phyloP scores from a whole-genome alignment of 2,329 filamentous ascomycete genomes.

The Didymella lethalis region DNA sequence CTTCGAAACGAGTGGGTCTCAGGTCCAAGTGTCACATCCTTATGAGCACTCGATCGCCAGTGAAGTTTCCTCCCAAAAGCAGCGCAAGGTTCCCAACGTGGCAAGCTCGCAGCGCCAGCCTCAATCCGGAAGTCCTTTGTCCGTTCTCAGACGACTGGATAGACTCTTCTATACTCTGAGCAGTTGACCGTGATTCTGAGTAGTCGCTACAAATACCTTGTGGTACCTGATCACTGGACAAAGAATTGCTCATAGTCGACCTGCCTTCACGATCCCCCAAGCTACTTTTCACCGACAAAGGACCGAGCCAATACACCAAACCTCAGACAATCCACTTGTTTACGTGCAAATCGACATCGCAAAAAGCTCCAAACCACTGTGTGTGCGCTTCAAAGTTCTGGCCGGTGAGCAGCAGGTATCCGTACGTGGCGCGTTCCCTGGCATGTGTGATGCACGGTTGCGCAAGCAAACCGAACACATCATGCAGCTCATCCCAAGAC shows the following conservation, averaged over 20 bases:
- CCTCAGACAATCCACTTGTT: conserved; percentile 45
- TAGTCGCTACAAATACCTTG: conserved; percentile 52
- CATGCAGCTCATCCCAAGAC: conserved; percentile 27
- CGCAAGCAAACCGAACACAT: conserved; percentile 45
- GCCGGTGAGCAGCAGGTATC: conserved; percentile 45
- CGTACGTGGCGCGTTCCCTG: conserved; percentile 47
- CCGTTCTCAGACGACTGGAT: conserved; percentile 49
- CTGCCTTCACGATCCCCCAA: conserved; percentile 44
- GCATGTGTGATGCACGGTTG: conserved; percentile 43
- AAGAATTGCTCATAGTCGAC: conserved; percentile 47
- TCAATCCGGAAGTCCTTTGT: conserved; percentile 53
- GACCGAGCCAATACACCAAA: conserved; percentile 43
- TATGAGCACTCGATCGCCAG: conserved; percentile 31
- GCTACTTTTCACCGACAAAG: conserved; percentile 45
- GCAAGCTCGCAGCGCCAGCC: conserved; percentile 44
- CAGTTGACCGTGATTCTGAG: conserved; percentile 43
- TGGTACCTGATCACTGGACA: conserved; percentile 45
- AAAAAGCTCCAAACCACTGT: conserved; percentile 39
- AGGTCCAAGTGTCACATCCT: conserved; percentile 20
- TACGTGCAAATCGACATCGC: conserved; percentile 32
- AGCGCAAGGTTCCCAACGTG: conserved; percentile 43
- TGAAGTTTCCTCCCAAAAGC: conserved; percentile 43
- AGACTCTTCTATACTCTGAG: conserved; percentile 46
- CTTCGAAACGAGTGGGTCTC: conserved; percentile 31
- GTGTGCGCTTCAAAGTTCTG: conserved; percentile 27